phyloP scores from a whole-genome alignment of 2,329 filamentous ascomycete genomes.

The Teratosphaeria viscida region DNA sequence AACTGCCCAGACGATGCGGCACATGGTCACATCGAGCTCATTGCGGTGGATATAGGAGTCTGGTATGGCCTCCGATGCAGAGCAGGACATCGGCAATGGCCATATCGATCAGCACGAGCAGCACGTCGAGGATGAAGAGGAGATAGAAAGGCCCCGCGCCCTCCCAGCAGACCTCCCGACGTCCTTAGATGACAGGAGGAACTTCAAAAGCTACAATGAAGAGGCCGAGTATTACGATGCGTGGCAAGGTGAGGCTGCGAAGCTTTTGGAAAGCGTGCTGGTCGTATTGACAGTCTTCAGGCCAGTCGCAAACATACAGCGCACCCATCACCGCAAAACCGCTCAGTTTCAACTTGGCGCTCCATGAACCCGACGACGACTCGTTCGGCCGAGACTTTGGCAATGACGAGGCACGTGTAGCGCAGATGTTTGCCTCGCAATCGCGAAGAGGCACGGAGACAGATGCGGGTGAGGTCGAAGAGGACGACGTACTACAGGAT shows the following conservation, averaged over 20 bases:
- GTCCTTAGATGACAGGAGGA: constrained; percentile 78
- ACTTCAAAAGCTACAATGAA: constrained; percentile 54
- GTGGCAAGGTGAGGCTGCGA: constrained; percentile 64
- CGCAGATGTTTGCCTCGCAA: constrained; percentile 93
- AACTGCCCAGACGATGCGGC: background rate
- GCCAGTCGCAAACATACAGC: constrained; percentile 90
- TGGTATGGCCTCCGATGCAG: constrained; percentile 1
- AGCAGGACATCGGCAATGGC: constrained; percentile 1
- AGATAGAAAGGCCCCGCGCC: constrained; percentile 27
- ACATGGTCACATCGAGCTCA: background rate
- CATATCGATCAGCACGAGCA: background rate
- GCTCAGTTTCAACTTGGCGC: constrained; percentile 71
- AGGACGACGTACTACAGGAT: constrained; percentile 67
- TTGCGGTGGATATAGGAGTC: background rate
- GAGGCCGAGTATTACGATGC: constrained; percentile 98
- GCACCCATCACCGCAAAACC: constrained; percentile 76
- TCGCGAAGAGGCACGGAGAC: constrained; percentile 68
- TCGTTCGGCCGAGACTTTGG: constrained; percentile 38
- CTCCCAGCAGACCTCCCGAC: constrained; percentile 81
- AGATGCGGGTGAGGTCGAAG: constrained; percentile 58
- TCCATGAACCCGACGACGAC: constrained; percentile 66
- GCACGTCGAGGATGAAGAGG: constrained; percentile 11
- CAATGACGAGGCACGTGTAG: constrained; percentile 77
- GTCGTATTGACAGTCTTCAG: constrained; percentile 35
- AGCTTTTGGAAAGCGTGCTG: background rate